phyloP scores from a whole-genome alignment of 768 basidiomycete species.

The Suillus bovinus region DNA sequence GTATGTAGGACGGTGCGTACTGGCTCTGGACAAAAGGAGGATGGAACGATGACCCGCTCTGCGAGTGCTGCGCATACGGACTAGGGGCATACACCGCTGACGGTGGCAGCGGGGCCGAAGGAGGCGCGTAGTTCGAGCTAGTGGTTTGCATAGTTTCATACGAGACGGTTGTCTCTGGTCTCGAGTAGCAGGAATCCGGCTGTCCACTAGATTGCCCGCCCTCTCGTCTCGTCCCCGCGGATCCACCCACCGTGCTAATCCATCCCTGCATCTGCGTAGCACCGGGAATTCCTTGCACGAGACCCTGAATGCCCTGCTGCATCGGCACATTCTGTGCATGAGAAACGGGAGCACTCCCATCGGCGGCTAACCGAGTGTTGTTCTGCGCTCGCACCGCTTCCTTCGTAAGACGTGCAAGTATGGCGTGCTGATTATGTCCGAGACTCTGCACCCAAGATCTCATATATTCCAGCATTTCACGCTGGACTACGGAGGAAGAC shows the following conservation, averaged over 20 bases:
- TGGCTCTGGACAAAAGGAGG: conserved; percentile 27
- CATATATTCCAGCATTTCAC: conserved; percentile 75
- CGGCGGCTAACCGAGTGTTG: conserved; percentile 60
- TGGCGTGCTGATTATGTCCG: conserved; percentile 45
- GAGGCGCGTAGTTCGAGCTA: conserved; percentile 14
- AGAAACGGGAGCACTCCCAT: conserved; percentile 47
- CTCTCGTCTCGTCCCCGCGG: conserved; percentile 13
- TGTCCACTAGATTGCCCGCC: conserved; percentile 21
- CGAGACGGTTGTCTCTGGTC: neutral
- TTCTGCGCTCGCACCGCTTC: conserved; percentile 69
- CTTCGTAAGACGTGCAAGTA: conserved; percentile 61
- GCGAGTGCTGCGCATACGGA: conserved; percentile 16
- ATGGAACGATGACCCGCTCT: conserved; percentile 4
- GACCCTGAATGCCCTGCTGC: conserved; percentile 49
- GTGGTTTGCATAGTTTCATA: neutral
- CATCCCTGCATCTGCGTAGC: conserved; percentile 44
- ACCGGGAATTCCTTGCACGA: conserved; percentile 47
- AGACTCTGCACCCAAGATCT: conserved; percentile 57
- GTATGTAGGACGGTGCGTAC: conserved; percentile 25
- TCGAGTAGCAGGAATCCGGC: conserved; percentile 33
- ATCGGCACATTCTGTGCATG: conserved; percentile 52
- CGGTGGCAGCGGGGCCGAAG: conserved; percentile 12
- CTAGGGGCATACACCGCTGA: conserved; percentile 5
- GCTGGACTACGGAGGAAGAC: conserved; percentile 60
- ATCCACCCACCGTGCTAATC: conserved; percentile 30